These are phyloP conservation scores for Aspergillus affinis DNA, from an alignment of 495 filamentous ascomycete genomes.

Conservation along the genomic window DNA sequence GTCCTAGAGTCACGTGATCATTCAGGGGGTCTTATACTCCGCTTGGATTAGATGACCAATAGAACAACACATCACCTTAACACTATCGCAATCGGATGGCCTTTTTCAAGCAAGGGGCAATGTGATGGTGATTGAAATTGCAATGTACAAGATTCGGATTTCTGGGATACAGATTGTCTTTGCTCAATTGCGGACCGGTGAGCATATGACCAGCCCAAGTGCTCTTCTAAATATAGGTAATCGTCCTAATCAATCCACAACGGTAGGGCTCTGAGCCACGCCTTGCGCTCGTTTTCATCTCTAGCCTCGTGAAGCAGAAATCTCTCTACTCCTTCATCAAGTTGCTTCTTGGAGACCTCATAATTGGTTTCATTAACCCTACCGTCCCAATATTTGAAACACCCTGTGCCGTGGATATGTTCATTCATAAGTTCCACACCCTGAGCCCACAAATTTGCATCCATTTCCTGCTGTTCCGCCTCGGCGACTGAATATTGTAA, in stretches of 20 bases:
- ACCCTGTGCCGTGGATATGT: conserved; percentile 24
- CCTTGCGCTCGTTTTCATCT: conserved; percentile 22
- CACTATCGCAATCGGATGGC: too few relatives aligned
- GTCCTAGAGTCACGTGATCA: too few relatives aligned
- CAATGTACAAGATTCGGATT: too few relatives aligned
- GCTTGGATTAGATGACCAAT: too few relatives aligned
- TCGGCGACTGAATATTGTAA: conserved; percentile 22
- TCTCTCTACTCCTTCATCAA: conserved; percentile 25
- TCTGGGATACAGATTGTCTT: too few relatives aligned
- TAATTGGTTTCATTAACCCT: conserved; percentile 24
- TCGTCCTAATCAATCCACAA: conserved; percentile 21
- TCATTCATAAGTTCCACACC: conserved; percentile 28
- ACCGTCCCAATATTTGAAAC: conserved; percentile 30
- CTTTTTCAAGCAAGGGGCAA: too few relatives aligned
- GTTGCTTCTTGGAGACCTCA: conserved; percentile 22
- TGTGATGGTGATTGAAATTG: too few relatives aligned
- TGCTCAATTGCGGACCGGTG: too few relatives aligned
- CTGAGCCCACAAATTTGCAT: conserved; percentile 28
- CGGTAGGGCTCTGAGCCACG: conserved; percentile 24
- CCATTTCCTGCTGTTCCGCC: conserved; percentile 19
- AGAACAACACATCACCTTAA: too few relatives aligned
- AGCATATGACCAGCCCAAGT: too few relatives aligned
- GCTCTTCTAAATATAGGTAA: too few relatives aligned
- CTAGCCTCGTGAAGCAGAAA: conserved; percentile 27
- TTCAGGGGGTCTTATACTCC: too few relatives aligned